Conservation (phyloP, 306 rosid species). For the Sphenostylis stenocarpa region DNA sequence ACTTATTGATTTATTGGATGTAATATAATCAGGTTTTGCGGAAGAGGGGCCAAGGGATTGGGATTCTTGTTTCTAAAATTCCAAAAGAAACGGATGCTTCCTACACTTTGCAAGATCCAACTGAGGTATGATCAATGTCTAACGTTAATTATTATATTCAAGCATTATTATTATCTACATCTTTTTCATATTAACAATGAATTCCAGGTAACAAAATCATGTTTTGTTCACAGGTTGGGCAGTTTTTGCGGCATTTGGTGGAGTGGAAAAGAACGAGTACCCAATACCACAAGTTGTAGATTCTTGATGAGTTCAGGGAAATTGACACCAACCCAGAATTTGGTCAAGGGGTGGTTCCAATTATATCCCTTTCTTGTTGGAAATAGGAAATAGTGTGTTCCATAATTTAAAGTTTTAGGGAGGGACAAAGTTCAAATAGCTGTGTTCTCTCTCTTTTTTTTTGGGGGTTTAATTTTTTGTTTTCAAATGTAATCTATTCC, state of each 20-base stretch:
- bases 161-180: background rate
- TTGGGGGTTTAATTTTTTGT: background rate
- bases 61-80: constrained; percentile 82
- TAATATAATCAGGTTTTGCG: constrained; percentile 53
- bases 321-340: constrained; percentile 37
- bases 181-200: background rate
- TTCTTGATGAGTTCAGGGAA: constrained; percentile 32
- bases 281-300: constrained; percentile 33
- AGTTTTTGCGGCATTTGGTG: constrained; percentile 74
- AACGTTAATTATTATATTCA: background rate
- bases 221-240: constrained; percentile 55
- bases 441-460: constrained; percentile 13
- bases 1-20: background rate
- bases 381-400: constrained; percentile 34
- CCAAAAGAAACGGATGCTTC: constrained; percentile 85
- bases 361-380: constrained; percentile 28
- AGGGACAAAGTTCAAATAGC: constrained; percentile 31
- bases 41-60: constrained; percentile 70
- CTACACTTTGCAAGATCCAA: constrained; percentile 84
- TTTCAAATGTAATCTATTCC: background rate
- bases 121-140: constrained; percentile 50
- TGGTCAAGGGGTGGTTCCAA: constrained; percentile 45
- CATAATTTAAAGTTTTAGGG: constrained; percentile 35
- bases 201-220: background rate
- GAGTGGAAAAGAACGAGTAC: constrained; percentile 55